These are phyloP conservation scores for Sporothrix globosa DNA, from an alignment of 2,329 filamentous ascomycete genomes.

Conservation along the genomic window DNA sequence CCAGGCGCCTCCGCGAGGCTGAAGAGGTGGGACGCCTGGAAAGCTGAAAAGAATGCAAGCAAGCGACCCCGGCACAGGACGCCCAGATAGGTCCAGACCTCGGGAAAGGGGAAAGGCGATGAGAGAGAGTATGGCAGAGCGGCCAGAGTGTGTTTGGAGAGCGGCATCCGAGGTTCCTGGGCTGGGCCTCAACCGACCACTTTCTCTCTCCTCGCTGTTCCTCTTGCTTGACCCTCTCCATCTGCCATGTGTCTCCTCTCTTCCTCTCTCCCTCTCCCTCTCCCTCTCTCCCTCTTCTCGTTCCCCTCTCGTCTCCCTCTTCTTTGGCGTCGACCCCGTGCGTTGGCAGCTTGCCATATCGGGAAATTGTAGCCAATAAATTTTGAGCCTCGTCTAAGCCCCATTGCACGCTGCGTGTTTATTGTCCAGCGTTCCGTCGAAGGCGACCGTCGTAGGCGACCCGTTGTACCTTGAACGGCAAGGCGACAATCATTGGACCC, in stretches of 20 bases:
- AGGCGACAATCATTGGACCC: constrained; percentile 3
- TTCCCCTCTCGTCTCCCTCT: background rate
- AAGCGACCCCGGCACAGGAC: constrained; percentile 11
- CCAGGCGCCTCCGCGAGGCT: background rate
- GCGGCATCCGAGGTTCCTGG: no score
- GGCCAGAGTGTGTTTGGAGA: no score
- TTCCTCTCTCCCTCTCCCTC: background rate
- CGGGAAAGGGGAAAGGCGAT: background rate
- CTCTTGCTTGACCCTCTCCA: background rate
- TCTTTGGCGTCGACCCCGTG: background rate
- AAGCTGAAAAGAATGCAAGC: no score
- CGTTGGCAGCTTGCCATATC: background rate
- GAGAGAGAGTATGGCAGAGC: background rate
- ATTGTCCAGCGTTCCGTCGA: background rate
- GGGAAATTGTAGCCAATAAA: constrained; percentile 30
- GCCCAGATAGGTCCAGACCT: constrained; percentile 2
- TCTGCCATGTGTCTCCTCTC: background rate
- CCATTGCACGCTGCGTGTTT: constrained; percentile 10
- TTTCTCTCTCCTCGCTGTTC: background rate
- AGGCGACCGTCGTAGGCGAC: background rate
- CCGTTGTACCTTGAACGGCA: background rate
- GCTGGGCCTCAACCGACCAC: constrained; percentile 8
- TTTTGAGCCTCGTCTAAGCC: constrained; percentile 33
- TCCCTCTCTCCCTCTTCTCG: background rate
- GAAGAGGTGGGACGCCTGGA: constrained; percentile 18